phyloP scores from a whole-genome alignment of 2,329 filamentous ascomycete genomes.

The Trichoderma sp. region DNA sequence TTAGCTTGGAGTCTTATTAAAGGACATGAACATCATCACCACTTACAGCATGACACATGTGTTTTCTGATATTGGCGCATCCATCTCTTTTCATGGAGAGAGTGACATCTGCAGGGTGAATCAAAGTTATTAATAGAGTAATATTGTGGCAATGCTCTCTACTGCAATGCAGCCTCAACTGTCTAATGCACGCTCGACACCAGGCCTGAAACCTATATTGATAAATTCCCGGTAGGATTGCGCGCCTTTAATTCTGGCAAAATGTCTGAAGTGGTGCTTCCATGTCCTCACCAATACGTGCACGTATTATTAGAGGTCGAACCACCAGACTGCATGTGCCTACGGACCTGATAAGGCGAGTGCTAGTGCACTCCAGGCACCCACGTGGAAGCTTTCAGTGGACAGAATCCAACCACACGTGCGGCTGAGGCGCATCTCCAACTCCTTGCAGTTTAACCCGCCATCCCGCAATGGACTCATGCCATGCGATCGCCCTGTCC shows the following conservation, averaged over 20 bases:
- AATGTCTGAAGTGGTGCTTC: not conserved
- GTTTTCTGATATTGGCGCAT: not conserved
- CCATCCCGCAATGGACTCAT: not conserved
- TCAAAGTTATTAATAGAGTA: not conserved
- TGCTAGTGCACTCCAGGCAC: not conserved
- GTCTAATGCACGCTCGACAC: not conserved
- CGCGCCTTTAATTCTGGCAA: not conserved
- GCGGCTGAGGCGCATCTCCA: conserved; percentile 7
- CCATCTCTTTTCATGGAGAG: not conserved
- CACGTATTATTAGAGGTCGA: not conserved
- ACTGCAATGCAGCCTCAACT: conserved; percentile 1
- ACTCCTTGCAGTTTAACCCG: not conserved
- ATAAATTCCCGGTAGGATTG: not conserved
- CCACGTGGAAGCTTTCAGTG: conserved; percentile 12
- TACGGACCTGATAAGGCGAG: not conserved
- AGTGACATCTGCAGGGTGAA: not conserved
- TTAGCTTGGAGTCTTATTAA: not conserved
- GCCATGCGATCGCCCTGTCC: not conserved
- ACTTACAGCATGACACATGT: not conserved
- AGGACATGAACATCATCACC: not conserved
- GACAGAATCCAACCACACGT: not conserved
- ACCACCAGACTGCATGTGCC: not conserved
- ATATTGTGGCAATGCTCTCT: not conserved
- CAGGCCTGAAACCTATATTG: not conserved
- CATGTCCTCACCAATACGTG: not conserved